Evolutionary conservation across 2,329 filamentous ascomycete genomes (phyloP).

Genomic region (Thelonectria olida): DNA sequence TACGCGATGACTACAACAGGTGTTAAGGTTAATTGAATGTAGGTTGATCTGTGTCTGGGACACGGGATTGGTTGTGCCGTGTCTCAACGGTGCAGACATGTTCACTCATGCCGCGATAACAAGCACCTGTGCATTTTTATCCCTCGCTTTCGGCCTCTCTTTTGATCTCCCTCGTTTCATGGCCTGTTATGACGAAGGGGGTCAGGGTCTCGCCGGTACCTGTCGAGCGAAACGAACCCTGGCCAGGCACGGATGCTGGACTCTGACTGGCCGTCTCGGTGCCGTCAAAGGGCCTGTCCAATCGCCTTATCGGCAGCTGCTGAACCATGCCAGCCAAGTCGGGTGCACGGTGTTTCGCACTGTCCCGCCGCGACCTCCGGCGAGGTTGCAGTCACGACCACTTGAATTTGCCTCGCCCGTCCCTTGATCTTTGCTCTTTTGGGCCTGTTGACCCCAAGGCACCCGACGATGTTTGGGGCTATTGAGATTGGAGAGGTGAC

Average conservation of each 20-base stretch:
- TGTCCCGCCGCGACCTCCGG: constrained; percentile 24
- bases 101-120: constrained; percentile 13
- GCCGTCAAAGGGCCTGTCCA: constrained; percentile 24
- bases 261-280: constrained; percentile 28
- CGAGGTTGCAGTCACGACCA: constrained; percentile 18
- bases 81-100: constrained; percentile 26
- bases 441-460: constrained; percentile 13
- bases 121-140: constrained; percentile 16
- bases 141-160: constrained; percentile 16
- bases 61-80: constrained; percentile 26
- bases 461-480: background rate
- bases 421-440: constrained; percentile 29
- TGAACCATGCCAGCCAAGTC: constrained; percentile 32
- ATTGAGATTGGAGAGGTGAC: constrained; percentile 7
- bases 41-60: constrained; percentile 24
- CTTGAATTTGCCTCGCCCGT: constrained; percentile 23
- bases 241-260: constrained; percentile 23
- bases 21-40: constrained; percentile 34
- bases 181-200: constrained; percentile 35
- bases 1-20: constrained; percentile 18
- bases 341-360: constrained; percentile 29
- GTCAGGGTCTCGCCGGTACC: constrained; percentile 30
- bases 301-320: constrained; percentile 43
- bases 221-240: background rate
- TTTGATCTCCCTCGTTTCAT: constrained; percentile 25